These are phyloP conservation scores for Fragilariopsis cylindrus DNA, from an alignment of 108 stramenopile genomes.

Conservation along the genomic window DNA sequence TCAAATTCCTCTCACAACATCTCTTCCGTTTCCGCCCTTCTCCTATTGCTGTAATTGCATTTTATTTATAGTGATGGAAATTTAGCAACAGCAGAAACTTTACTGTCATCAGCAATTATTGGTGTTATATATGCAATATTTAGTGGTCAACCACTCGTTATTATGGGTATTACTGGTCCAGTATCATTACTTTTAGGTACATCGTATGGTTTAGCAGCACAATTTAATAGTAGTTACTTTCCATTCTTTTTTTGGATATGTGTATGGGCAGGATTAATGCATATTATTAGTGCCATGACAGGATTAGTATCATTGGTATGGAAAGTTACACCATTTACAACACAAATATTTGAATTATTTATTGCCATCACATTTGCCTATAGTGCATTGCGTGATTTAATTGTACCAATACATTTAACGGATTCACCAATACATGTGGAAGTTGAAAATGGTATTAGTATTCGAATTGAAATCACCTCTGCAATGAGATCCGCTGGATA, in stretches of 20 bases:
- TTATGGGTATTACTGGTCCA: constrained; percentile 64
- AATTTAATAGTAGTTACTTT: constrained; percentile 44
- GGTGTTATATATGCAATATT: constrained; percentile 61
- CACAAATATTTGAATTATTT: constrained; percentile 64
- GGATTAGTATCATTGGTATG: constrained; percentile 39
- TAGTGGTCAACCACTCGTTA: constrained; percentile 61
- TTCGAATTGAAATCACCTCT: background rate
- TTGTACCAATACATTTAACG: constrained; percentile 29
- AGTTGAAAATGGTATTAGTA: too few relatives aligned
- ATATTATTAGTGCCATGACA: constrained; percentile 30
- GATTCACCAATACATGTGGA: background rate
- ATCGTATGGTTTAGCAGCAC: constrained; percentile 35
- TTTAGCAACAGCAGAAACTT: constrained; percentile 35
- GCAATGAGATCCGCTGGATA: constrained; percentile 21
- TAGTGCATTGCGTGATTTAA: constrained; percentile 29
- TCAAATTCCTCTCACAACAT: background rate
- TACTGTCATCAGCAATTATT: constrained; percentile 47
- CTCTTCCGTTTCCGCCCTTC: too few relatives aligned
- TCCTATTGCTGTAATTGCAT: too few relatives aligned
- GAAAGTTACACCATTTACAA: constrained; percentile 58
- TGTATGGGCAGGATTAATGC: constrained; percentile 46
- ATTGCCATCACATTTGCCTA: constrained; percentile 54
- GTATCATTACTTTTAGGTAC: constrained; percentile 49
- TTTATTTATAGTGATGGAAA: constrained; percentile 15
- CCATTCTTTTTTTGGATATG: constrained; percentile 64